Evolutionary conservation across 2,329 filamentous ascomycete genomes (phyloP), one percentile per base, ranked within the genome.

Genomic region (Trichoderma semiorbis): DNA sequence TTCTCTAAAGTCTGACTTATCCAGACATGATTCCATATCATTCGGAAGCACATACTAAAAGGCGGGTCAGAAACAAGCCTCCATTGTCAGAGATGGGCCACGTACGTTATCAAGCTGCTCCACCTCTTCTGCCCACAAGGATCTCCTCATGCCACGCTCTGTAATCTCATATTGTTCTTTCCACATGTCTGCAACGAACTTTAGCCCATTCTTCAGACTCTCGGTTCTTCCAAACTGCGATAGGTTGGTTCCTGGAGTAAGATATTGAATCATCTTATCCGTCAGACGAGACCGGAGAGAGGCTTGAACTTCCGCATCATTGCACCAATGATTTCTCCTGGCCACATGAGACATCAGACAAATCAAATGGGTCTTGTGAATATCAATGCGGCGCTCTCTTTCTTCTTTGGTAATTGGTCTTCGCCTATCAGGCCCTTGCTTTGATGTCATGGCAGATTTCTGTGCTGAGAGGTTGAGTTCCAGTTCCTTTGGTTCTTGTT

Each of bases 301-400:
- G 53, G 84, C 86, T 78, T 97, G 93, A 10, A 93, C 88, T 71
- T 86, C 82, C 16, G 83, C 76, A 78, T 95, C 91, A 77, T 97
- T 97, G 82, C 95, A 98, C 94, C 95, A 98, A 69, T 88, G 84
- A 78, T 98, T 99, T 70, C 95, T 90, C 71, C 89, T 85, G 75
- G 92, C 88, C 18, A 91, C 87, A 80, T 98, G 93, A 11, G 90
- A 89, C 18, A 99, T 81, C 2, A 99, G 85, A 78, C 93, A 97
- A 16, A 98, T 83, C 0, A 98, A 75, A 81, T 99, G 95, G 73
- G 90, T 85, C 80, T 95, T 97, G 80, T 99, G 96, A n/a, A 94
- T 86, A 66, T 93, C 88, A 34, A 96, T 79, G 24, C 95, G 89
- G 16, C 79, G 82, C 57, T 82, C 81, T 73, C 83, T 87, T 75